phyloP scores from a whole-genome alignment of 805 yeast species.

The Ascoidea tarda region DNA sequence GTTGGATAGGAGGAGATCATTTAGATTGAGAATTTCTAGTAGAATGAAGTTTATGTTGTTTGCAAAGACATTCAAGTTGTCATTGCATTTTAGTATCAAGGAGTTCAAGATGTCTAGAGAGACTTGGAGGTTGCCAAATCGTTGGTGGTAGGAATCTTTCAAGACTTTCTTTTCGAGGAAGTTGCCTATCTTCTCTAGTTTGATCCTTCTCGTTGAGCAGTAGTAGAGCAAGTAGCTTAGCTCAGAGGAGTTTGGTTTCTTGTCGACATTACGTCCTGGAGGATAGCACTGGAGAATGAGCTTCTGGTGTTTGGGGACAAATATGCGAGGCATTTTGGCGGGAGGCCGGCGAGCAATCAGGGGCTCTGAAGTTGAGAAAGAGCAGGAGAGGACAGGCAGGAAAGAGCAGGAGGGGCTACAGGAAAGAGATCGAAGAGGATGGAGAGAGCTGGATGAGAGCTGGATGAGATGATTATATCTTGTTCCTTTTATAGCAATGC shows the following conservation, averaged over 20 bases:
- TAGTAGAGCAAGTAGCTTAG: slow-evolving; percentile 77
- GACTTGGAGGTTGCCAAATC: slow-evolving; percentile 74
- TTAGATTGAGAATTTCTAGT: slow-evolving; percentile 26
- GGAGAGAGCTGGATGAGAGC: too few species aligned
- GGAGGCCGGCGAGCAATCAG: too few species aligned
- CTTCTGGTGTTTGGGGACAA: slow-evolving; percentile 65
- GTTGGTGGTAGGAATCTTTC: slow-evolving; percentile 42
- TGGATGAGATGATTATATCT: too few species aligned
- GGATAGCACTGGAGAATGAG: slow-evolving; percentile 89
- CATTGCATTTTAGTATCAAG: slow-evolving; percentile 62
- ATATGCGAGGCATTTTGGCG: too few species aligned
- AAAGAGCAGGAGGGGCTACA: too few species aligned
- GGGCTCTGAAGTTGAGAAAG: too few species aligned
- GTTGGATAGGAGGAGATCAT: slow-evolving; percentile 50
- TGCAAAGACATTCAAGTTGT: slow-evolving; percentile 76
- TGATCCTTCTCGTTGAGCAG: slow-evolving; percentile 80
- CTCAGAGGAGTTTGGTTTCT: slow-evolving; percentile 87
- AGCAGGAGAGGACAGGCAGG: too few species aligned
- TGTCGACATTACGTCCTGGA: slow-evolving; percentile 72
- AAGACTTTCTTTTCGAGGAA: slow-evolving; percentile 50
- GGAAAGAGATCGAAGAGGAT: too few species aligned
- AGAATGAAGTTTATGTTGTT: slow-evolving; percentile 50
- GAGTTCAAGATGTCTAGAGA: slow-evolving; percentile 58
- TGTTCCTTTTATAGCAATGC: too few species aligned
- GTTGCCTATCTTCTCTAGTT: slow-evolving; percentile 72